phyloP scores from a whole-genome alignment of 495 filamentous ascomycete genomes.

The Chaetomium cochliodes region DNA sequence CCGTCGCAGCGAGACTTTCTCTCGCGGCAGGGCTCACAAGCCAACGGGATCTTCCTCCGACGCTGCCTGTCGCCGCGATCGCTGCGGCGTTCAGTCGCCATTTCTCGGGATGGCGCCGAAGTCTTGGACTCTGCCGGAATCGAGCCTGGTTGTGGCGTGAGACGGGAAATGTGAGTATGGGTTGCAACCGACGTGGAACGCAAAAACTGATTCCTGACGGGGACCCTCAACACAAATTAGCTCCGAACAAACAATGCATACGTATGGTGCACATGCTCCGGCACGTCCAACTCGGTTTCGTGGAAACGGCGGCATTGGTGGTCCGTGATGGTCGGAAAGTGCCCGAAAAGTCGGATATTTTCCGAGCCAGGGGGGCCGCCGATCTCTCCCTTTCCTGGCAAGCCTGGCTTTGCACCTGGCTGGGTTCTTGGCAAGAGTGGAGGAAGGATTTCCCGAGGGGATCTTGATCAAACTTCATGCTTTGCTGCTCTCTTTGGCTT shows the following conservation, averaged over 20 bases:
- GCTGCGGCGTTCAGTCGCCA: conserved; percentile 13
- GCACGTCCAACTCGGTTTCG: background rate
- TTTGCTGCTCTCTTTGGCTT: too few relatives aligned
- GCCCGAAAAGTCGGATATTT: background rate
- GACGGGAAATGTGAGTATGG: too few relatives aligned
- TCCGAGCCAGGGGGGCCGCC: background rate
- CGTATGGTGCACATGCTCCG: background rate
- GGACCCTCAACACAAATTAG: background rate
- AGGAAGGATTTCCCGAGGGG: too few relatives aligned
- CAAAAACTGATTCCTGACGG: background rate
- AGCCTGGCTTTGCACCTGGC: background rate
- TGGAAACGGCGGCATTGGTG: background rate
- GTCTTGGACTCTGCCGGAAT: background rate
- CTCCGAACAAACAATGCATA: background rate
- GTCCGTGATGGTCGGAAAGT: background rate
- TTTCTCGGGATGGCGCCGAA: conserved; percentile 16
- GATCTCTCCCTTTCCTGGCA: background rate
- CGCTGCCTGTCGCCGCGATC: conserved; percentile 15
- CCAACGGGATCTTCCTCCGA: conserved; percentile 27
- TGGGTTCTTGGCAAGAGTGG: too few relatives aligned
- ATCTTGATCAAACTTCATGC: too few relatives aligned
- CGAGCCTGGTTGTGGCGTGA: background rate
- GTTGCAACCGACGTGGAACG: background rate
- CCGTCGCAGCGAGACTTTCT: conserved; percentile 49
- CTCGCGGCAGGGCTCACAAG: conserved; percentile 46